Base-by-base conservation (phyloP, 495 filamentous ascomycete genomes). In the Lentithecium fluviatile region DNA sequence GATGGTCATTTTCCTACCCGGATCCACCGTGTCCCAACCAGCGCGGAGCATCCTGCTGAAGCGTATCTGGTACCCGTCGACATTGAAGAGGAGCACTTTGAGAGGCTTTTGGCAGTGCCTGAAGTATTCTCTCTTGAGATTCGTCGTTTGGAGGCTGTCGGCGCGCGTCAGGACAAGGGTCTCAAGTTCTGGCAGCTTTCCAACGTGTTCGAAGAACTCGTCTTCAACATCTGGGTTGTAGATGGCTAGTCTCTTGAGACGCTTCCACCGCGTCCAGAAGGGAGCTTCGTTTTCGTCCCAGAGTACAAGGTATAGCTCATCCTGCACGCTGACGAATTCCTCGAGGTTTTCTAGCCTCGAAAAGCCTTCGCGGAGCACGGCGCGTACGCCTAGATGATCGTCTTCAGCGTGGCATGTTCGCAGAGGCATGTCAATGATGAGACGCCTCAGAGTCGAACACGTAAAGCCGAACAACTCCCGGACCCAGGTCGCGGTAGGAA, bases 141-240 rank as follows among this genome's bases (percentile, higher is more conserved):
- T 56, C 0, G 25, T 21, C 25, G 63, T 61, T 29, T 58, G 37
- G 21, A 73, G 47, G 15, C 59, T 36, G 34, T 70, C 62, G 12
- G 73, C 67, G 46, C 74, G 70, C n/a, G 72, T 70, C 46, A 76
- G 61, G 34, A 76, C 69, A 6, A 77, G 46, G 23, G 67, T 71
- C 19, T 69, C 71, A n/a, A 75, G 38, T 17, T 59, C 38, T 1
- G 63, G 48, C 67, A 74, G 60, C 36, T 54, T 48, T 13, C 60
- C 66, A 7, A 77, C 58, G 21, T 54, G 52, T 6, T 37, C 32
- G 62, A 70, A 68, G 55, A 76, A 73, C n/a, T 56, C 58, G 11
- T 29, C 58, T 23, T 66, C 52, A 6, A 71, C 50, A 29, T 67
- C 61, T 8, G 63, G 65, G 21, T 75, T 70, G 62, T 73, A 76